Evolutionary conservation across 352 stramenopile species (phyloP).

Genomic region (Phytophthora niederhauseri): DNA sequence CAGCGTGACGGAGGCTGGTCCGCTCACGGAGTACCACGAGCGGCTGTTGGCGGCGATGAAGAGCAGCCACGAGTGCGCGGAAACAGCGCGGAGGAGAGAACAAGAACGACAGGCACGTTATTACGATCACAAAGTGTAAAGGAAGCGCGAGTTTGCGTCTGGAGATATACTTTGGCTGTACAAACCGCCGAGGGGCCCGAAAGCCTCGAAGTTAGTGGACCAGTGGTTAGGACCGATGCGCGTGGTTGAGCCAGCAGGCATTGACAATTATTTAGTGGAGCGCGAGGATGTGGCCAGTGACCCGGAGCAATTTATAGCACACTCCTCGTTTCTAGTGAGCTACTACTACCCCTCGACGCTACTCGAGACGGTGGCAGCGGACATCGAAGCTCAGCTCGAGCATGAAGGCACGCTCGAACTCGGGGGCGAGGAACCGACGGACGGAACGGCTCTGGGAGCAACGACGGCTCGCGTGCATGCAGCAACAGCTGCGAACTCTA

Average conservation of each 20-base stretch:
- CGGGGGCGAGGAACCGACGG: too few species aligned
- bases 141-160: not conserved
- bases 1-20: not conserved
- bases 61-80: not conserved
- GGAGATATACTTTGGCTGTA: constrained; percentile 1
- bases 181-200: not conserved
- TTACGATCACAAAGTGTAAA: not conserved
- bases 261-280: constrained; percentile 1
- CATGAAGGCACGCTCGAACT: too few species aligned
- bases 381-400: not conserved
- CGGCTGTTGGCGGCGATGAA: not conserved
- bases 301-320: constrained; percentile 3
- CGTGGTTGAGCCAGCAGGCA: not conserved
- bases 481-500: too few species aligned
- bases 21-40: not conserved
- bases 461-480: too few species aligned
- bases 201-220: constrained; percentile 6
- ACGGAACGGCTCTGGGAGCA: too few species aligned
- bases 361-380: not conserved
- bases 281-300: not conserved
- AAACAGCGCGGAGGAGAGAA: not conserved
- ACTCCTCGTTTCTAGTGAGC: constrained; percentile 7
- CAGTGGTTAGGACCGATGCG: constrained; percentile 3
- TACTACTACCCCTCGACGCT: not conserved
- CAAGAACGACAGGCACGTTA: not conserved